Base-by-base conservation (phyloP, 2,329 filamentous ascomycete genomes). In the Metarhizium robertsii region DNA sequence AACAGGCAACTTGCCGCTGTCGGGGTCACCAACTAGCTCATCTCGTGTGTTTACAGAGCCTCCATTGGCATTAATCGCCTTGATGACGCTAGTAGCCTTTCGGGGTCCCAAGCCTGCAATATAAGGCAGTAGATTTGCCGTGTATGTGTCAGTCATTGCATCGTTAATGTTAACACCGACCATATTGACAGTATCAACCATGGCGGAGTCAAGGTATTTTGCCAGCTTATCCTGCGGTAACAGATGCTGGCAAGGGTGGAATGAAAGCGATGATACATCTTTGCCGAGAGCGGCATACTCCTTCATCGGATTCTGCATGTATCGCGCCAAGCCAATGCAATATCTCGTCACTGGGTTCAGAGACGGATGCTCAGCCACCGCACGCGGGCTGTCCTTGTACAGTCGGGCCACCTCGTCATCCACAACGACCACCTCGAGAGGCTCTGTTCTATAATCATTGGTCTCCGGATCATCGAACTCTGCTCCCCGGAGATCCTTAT, bases 181-280 rank as follows among this genome's bases (percentile, higher is more conserved):
- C 47, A 99, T 83, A 68, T 99, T 99, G 62, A 99, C 94, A 80
- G 96, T 96, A 68, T 99, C 94, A 11, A 99, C 92, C 84, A 99
- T 89, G 48, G 92, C 90, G n/a, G 89, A 95, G 65, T 99, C 94
- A 16, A 99, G 79, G 58, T 90, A 84, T 68, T 89, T 91, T 59
- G 86, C 75, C 43, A 99, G 79, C 73, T 95, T 92, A 42, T 97
- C 92, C 58, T 91, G 83, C 0, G 92, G 87, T 14, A 99, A 79
- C 34, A 96, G 81, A 58, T 92, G 87, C 69, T 99, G 94, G 64
- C 91, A 92, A 3, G 89, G 84, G 63, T 96, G 91, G 71, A 96
- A 96, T 20, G 85, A 82, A 58, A 99, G 80, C 1, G 92, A 95
- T 13, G 86, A 77, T 58, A 97, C 84, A 66, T 97, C 92, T 63